Evolutionary conservation across 305 asterid genomes (phyloP).

Genomic region (Andrographis paniculata): DNA sequence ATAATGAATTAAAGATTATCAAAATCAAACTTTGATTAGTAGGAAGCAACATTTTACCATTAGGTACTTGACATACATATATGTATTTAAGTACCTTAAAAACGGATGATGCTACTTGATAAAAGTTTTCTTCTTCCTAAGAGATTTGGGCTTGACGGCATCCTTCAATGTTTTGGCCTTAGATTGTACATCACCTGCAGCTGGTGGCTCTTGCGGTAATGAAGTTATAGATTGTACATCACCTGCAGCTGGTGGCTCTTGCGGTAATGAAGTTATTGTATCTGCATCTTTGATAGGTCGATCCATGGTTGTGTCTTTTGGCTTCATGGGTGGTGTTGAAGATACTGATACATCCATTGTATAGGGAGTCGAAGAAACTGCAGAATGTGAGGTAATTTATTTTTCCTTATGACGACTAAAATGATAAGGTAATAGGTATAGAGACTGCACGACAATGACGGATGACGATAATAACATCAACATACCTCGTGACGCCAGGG

Average conservation of each 20-base stretch:
- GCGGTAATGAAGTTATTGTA: conserved; percentile 24
- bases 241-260: conserved; percentile 23
- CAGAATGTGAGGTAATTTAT: too few species aligned
- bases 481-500: not conserved
- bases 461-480: too few species aligned
- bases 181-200: conserved; percentile 22
- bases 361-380: too few species aligned
- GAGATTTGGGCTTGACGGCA: conserved; percentile 91
- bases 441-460: not conserved
- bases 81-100: conserved; percentile 8
- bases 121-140: conserved; percentile 48
- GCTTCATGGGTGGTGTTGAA: too few species aligned
- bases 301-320: too few species aligned
- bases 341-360: too few species aligned
- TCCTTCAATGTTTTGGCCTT: conserved; percentile 59
- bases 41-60: not conserved
- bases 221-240: conserved; percentile 27
- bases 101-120: conserved; percentile 23
- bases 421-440: not conserved
- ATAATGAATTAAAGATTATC: not conserved
- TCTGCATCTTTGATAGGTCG: too few species aligned
- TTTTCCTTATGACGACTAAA: conserved; percentile 3
- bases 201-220: conserved; percentile 19
- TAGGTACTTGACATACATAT: not conserved
- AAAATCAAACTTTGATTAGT: not conserved